A percentile compares a stretch with the other conserved stretches of the same genome.
Evolutionary conservation across 306 rosid genomes (phyloP).

Genomic region (Corylus americana): DNA sequence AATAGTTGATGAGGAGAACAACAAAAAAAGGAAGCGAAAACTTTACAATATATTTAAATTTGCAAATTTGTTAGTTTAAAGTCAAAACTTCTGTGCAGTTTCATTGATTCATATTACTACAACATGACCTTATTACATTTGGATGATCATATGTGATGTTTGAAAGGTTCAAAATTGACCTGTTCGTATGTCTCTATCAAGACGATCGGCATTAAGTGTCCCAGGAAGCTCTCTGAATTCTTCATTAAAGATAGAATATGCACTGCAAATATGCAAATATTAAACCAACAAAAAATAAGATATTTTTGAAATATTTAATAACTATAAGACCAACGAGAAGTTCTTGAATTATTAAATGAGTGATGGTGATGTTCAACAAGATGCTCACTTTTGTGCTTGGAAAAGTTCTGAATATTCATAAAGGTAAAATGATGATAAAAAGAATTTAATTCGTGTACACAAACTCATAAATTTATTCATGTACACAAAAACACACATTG

Average conservation of each 20-base stretch:
- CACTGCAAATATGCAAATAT: conserved; percentile 62
- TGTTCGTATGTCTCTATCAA: conserved; percentile 82
- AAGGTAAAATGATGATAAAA: neutral
- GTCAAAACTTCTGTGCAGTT: conserved; percentile 1
- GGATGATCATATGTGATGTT: conserved; percentile 10
- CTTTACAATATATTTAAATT: neutral
- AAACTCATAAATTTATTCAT: neutral
- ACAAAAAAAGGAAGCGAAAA: neutral
- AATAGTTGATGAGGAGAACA: neutral
- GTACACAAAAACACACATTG: neutral
- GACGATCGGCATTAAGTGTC: conserved; percentile 80
- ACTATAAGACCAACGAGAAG: neutral
- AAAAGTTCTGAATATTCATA: neutral
- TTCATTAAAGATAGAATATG: conserved; percentile 94
- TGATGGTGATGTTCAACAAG: neutral
- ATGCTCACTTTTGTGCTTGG: neutral
- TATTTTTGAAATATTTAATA: too few species aligned
- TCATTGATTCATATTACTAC: neutral
- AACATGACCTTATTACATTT: neutral
- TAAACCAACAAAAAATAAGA: conserved; percentile 8
- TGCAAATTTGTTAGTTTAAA: neutral
- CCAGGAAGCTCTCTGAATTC: conserved; percentile 94
- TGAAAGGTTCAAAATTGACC: conserved; percentile 73
- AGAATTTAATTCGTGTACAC: neutral
- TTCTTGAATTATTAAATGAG: neutral